Base-by-base conservation (phyloP, 345 rosid species). In the Psidium friedrichsthalianum region DNA sequence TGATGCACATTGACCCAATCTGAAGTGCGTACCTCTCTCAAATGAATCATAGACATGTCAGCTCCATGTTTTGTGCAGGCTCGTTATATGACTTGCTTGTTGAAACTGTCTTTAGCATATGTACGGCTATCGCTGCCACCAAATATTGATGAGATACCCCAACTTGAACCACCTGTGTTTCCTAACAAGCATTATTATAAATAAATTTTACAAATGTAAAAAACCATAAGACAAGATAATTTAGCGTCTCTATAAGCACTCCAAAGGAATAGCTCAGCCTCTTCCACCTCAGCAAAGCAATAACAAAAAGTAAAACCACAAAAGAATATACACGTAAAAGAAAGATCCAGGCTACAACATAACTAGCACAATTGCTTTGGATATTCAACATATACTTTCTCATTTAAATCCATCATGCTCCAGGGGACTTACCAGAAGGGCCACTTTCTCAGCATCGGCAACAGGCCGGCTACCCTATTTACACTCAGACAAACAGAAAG, bases 71-170 rank as follows among this genome's bases (percentile, higher is more conserved):
- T 21, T 88, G 92, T 86, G 87, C 91, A 87, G 95, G 89, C 85
- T 97, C 98, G 84, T 82, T 88, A 87, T 76, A 90, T 85, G 91
- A 83, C 89, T 92, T 94, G 92, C 47, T 89, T 56, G 89, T 69
- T 51, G 90, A 58, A 58, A 87, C 56, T 92, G 86, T 97, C 99
- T 88, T 94, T 98, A 51, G 91, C 92, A 86, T 90, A 86, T 25
- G 85, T n/a, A 51, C 94, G 93, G 82, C 86, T 88, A 84, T 98
- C 98, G 82, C 89, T 87, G 42, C 95, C 94, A 83, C 99, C 95
- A 86, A 98, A 96, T 85, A 98, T 95, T 81, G 98, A 95, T 53
- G 98, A 92, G 84, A 98, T 93, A 9, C 97, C 98, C 99, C 99
- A 98, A 85, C 92, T 90, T 56, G 99, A 93, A 89, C 92, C 91